phyloP scores from a whole-genome alignment of 345 rosid species.

The Brassica juncea region DNA sequence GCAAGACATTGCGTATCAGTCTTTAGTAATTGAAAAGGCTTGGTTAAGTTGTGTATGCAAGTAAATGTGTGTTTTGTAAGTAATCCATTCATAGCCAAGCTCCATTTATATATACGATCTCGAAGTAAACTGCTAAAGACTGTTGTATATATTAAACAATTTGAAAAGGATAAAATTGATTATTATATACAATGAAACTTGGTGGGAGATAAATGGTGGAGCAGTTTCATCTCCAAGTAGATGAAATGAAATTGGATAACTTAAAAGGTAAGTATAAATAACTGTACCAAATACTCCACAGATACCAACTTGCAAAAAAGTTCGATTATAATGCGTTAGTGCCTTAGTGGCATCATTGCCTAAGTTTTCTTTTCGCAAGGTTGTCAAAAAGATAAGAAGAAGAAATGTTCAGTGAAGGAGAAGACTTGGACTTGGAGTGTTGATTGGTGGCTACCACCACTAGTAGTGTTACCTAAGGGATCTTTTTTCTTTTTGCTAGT shows the following conservation, averaged over 20 bases:
- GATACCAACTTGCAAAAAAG: conserved; percentile 19
- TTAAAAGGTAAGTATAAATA: conserved; percentile 35
- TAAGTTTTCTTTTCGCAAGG: not conserved
- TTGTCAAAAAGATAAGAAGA: not conserved
- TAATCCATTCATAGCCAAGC: not conserved
- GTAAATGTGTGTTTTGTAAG: conserved; percentile 6
- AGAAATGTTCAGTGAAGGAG: conserved; percentile 6
- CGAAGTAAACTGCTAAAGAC: not conserved
- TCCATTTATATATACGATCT: conserved; percentile 5
- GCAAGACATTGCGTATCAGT: not conserved
- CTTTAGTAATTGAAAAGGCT: not conserved
- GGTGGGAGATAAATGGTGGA: conserved; percentile 25
- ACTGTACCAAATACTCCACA: conserved; percentile 33
- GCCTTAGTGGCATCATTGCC: conserved; percentile 29
- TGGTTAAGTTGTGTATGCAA: not conserved
- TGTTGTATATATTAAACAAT: not conserved
- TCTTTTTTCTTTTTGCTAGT: conserved; percentile 10
- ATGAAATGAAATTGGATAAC: conserved; percentile 30
- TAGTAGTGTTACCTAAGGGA: conserved; percentile 33
- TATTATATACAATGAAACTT: not conserved
- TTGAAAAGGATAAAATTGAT: not conserved
- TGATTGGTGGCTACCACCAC: conserved; percentile 34
- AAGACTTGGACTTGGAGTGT: conserved; percentile 22
- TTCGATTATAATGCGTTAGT: not conserved
- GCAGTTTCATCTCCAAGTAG: conserved; percentile 17